Evolutionary conservation across 1,284 basidiomycete species (phyloP), one percentile per base, ranked within the genome.

Genomic region (Trametes polyzona): DNA sequence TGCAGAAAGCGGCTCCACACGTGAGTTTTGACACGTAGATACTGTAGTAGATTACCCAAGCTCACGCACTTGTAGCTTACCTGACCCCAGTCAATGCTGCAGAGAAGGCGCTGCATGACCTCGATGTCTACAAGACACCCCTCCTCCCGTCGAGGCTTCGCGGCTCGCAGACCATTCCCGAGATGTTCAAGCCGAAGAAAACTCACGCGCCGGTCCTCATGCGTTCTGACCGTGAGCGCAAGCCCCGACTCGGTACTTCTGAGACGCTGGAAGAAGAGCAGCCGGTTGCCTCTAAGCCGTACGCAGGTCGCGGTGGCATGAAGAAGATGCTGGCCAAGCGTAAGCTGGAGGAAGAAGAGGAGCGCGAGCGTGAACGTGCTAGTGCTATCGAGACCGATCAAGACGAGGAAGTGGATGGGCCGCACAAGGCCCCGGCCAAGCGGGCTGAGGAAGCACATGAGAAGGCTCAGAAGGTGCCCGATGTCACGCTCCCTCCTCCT

Each of bases 61-160:
- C 23, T 27, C 12, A n/a, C 2, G 17, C 6, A 10, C 21, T 1
- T 14, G 9, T n/a, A 59, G 63, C 59, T 4, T 47, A 44, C 23
- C 9, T 27, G 0, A 29, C 70, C 54, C 74, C 77, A 3, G 68
- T 75, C 60, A 83, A 78, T 46, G 74, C 81, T 16, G 83, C 87
- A 24, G 85, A 89, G 70, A 79, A 81, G 59, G 84, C 83, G 19
- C 76, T 90, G 4, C 82, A 84, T 47, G 85, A 88, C 61, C 73
- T 90, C 37, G 88, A 91, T 61, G 78, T 86, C 35, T 91, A 90
- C 74, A 87, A 85, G 72, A 91, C 87, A 1, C 89, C 89, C 8
- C 77, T 91, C 43, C 65, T 90, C 8, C 88, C 89, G 4, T 84
- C 86, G 37, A 83, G 87, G 17, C 75, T 90, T 52, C 83, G 83